phyloP scores from a whole-genome alignment of 164 flowering plant genomes.

The Stephania yunnanensis region DNA sequence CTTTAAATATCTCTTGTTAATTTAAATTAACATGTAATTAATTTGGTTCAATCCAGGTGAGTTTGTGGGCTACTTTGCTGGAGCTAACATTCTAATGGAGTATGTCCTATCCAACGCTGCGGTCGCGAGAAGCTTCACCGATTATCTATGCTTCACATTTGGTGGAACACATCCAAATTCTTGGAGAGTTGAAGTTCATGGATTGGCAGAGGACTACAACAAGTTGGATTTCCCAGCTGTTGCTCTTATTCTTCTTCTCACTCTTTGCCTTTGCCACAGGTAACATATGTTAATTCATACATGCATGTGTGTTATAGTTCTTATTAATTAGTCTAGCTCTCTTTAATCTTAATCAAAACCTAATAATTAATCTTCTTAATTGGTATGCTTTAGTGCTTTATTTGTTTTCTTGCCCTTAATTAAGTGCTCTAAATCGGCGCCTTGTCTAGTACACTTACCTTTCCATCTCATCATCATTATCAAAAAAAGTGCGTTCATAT shows the following conservation, averaged over 20 bases:
- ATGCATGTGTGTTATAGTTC: not conserved
- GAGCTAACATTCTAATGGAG: conserved; percentile 77
- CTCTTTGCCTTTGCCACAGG: conserved; percentile 67
- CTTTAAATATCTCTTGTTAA: too few species aligned
- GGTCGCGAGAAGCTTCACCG: conserved; percentile 71
- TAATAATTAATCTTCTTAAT: conserved; percentile 9
- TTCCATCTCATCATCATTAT: not conserved
- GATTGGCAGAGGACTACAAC: conserved; percentile 46
- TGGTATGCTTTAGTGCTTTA: not conserved
- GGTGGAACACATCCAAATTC: conserved; percentile 38
- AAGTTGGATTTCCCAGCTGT: conserved; percentile 75
- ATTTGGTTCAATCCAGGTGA: conserved; percentile 43
- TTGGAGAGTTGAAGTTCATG: conserved; percentile 63
- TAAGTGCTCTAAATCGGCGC: not conserved
- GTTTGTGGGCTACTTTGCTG: conserved; percentile 69
- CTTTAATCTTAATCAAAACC: not conserved
- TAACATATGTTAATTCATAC: conserved; percentile 2
- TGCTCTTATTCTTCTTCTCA: conserved; percentile 56
- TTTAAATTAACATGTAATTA: not conserved
- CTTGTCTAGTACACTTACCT: not conserved
- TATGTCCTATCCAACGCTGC: conserved; percentile 87
- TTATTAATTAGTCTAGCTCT: not conserved
- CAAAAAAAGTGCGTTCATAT: not conserved
- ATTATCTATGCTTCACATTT: conserved; percentile 42
- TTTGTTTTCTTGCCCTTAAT: not conserved